These are phyloP conservation scores for Lactarius akahatsu DNA, from an alignment of 768 basidiomycete genomes.

Conservation along the genomic window DNA sequence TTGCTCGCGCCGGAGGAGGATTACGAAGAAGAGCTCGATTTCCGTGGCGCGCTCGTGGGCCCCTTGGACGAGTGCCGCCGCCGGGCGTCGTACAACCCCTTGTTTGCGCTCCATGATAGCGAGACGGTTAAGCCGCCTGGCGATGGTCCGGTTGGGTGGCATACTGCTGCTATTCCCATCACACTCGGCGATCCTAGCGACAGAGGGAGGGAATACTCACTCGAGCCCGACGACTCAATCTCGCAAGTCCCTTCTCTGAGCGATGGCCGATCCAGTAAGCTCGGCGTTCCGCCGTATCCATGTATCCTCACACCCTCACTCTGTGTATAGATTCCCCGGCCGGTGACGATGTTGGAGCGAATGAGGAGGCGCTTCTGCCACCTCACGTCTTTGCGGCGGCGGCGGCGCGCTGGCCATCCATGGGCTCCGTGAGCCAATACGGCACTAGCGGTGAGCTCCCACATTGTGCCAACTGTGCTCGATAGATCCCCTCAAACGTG, in stretches of 20 bases:
- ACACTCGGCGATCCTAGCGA: not conserved
- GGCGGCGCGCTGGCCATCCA: not conserved
- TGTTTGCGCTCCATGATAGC: not conserved
- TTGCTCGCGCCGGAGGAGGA: conserved; percentile 21
- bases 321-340: not conserved
- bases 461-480: not conserved
- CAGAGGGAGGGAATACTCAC: conserved; percentile 4
- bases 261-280: conserved; percentile 7
- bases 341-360: not conserved
- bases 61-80: conserved; percentile 3
- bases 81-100: not conserved
- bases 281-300: not conserved
- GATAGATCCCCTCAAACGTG: not conserved
- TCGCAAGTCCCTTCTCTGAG: not conserved
- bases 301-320: not conserved
- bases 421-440: not conserved
- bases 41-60: not conserved
- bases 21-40: conserved; percentile 10
- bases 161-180: not conserved
- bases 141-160: not conserved
- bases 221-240: conserved; percentile 8
- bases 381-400: not conserved
- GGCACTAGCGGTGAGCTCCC: conserved; percentile 8
- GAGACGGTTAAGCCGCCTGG: not conserved
- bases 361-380: not conserved